A percentile compares a stretch with the other conserved stretches of the same genome.
Conservation (phyloP, 2,329 filamentous ascomycete species). For the Exophiala oligosperma region DNA sequence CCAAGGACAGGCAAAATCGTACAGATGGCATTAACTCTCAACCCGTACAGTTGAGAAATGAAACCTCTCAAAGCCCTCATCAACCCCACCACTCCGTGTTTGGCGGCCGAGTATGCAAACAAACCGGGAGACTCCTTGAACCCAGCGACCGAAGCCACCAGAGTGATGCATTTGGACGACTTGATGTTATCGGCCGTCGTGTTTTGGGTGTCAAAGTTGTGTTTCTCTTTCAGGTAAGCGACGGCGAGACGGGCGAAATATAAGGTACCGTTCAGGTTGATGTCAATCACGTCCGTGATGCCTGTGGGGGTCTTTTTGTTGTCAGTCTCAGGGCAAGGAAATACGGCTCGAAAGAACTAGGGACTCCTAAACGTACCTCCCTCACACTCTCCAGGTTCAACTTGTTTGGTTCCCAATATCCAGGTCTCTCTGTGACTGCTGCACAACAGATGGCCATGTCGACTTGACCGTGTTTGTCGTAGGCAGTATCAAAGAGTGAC, state of each 20-base stretch:
- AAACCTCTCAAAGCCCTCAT: conserved; percentile 48
- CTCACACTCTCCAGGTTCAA: conserved; percentile 22
- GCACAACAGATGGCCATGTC: conserved; percentile 53
- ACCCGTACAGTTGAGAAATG: conserved; percentile 37
- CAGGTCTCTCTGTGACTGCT: conserved; percentile 43
- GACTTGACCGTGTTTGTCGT: conserved; percentile 44
- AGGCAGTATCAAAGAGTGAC: conserved; percentile 48
- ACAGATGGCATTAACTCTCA: conserved; percentile 48
- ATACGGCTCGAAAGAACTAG: too few species aligned
- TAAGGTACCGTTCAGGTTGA: conserved; percentile 43
- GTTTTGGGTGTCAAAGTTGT: conserved; percentile 12
- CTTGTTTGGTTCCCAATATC: conserved; percentile 25
- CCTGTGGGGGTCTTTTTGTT: conserved; percentile 18
- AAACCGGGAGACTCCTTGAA: conserved; percentile 52
- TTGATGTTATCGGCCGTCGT: conserved; percentile 15
- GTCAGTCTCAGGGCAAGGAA: neutral
- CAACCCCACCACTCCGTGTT: conserved; percentile 52
- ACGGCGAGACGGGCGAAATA: conserved; percentile 51
- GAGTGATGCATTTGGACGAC: conserved; percentile 40
- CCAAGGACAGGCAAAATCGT: neutral
- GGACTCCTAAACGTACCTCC: conserved; percentile 9
- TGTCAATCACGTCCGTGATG: conserved; percentile 32
- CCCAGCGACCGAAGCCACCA: conserved; percentile 50
- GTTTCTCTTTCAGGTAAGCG: conserved; percentile 46
- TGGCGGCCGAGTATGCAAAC: conserved; percentile 49